Percentiles rank a stretch among this genome's conserved stretches.
Evolutionary conservation across 768 basidiomycete genomes (phyloP).

Genomic region (Termitomyces sp.): DNA sequence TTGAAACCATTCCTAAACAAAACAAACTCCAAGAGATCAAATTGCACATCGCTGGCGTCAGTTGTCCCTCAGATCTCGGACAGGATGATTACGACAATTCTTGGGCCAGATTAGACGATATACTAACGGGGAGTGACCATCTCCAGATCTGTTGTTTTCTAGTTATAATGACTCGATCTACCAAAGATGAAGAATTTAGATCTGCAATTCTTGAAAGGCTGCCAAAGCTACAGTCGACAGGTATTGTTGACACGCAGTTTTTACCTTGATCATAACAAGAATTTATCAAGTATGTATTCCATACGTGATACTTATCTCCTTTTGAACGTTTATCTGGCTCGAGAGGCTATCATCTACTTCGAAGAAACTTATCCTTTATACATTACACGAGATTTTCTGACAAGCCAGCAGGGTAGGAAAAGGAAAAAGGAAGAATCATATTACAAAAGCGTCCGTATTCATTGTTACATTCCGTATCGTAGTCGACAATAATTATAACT

Average conservation of each 20-base stretch:
- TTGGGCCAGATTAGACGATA: neutral
- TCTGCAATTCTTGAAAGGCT: neutral
- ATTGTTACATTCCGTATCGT: neutral
- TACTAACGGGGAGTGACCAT: neutral
- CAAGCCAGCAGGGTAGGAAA: too few relatives aligned
- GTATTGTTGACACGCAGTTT: neutral
- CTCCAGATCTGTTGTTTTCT: neutral
- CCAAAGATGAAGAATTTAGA: neutral
- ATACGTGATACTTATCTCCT: too few relatives aligned
- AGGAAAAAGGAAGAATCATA: neutral
- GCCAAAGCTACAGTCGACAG: neutral
- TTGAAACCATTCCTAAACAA: conserved; percentile 1
- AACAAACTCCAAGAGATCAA: conserved; percentile 1
- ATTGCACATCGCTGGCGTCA: neutral
- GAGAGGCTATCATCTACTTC: too few relatives aligned
- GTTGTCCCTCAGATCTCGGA: neutral
- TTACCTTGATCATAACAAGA: neutral
- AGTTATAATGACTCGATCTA: neutral
- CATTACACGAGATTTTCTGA: neutral
- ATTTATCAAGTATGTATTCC: too few relatives aligned
- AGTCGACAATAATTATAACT: neutral
- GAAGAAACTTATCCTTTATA: too few relatives aligned
- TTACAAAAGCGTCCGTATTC: neutral
- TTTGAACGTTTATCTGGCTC: too few relatives aligned
- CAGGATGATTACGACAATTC: neutral